phyloP scores from a whole-genome alignment of 441 rosid species.

The Brassica balearica region DNA sequence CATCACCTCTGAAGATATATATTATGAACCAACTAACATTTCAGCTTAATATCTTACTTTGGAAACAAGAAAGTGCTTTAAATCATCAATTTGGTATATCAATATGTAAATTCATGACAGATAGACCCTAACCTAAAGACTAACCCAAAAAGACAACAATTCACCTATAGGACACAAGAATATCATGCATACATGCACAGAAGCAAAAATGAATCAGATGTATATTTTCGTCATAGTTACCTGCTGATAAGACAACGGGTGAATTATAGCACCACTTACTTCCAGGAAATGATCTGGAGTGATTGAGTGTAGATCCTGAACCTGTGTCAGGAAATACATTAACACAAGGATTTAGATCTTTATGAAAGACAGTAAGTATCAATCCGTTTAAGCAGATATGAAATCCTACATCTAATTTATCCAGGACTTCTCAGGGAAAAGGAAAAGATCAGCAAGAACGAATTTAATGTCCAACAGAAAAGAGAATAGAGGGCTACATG shows the following conservation, averaged over 20 bases:
- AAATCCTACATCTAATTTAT: slow-evolving; percentile 8
- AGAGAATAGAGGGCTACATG: slow-evolving; percentile 19
- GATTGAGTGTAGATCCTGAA: slow-evolving; percentile 91
- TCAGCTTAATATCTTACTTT: slow-evolving; percentile 29
- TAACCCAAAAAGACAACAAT: slow-evolving; percentile 25
- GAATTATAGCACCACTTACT: slow-evolving; percentile 96
- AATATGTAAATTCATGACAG: slow-evolving; percentile 16
- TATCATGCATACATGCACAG: slow-evolving; percentile 12
- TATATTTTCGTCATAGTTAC: slow-evolving; percentile 45
- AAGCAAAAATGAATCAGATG: slow-evolving; percentile 6
- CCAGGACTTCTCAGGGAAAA: slow-evolving; percentile 16
- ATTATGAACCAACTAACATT: neutral
- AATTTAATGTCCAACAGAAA: slow-evolving; percentile 20
- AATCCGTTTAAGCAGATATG: slow-evolving; percentile 29
- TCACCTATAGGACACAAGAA: slow-evolving; percentile 17
- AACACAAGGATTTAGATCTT: slow-evolving; percentile 25
- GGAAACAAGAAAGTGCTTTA: neutral
- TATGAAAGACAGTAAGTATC: slow-evolving; percentile 17
- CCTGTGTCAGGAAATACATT: slow-evolving; percentile 56
- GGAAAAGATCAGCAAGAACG: slow-evolving; percentile 18
- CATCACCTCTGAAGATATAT: slow-evolving; percentile 2
- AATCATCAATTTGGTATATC: slow-evolving; percentile 13
- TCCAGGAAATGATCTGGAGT: slow-evolving; percentile 93
- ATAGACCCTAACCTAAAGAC: slow-evolving; percentile 22
- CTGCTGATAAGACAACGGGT: slow-evolving; percentile 97